These are phyloP conservation scores for Ramularia endophylla DNA, from an alignment of 2,329 filamentous ascomycete genomes.

Conservation along the genomic window DNA sequence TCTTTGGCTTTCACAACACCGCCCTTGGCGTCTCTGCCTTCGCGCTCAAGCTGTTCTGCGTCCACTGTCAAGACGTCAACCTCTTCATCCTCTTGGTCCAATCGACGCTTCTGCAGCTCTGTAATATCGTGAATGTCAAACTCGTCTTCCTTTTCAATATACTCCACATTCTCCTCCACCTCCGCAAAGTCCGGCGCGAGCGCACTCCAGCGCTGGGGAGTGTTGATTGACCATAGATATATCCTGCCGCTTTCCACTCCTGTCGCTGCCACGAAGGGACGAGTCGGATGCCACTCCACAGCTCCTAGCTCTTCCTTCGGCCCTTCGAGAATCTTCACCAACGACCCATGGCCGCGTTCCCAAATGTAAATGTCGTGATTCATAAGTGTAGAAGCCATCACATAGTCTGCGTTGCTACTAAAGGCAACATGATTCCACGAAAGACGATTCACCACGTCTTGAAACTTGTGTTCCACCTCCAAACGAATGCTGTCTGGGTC, in stretches of 20 bases:
- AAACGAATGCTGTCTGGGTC: constrained; percentile 82
- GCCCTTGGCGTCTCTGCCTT: constrained; percentile 35
- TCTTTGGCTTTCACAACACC: constrained; percentile 50
- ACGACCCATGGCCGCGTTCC: constrained; percentile 87
- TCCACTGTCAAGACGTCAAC: constrained; percentile 83
- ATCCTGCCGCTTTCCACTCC: constrained; percentile 89
- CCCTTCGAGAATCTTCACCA: constrained; percentile 95
- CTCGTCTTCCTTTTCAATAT: constrained; percentile 91
- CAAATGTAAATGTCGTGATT: constrained; percentile 99
- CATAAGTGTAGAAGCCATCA: constrained; percentile 94
- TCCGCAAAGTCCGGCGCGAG: constrained; percentile 95
- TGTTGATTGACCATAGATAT: constrained; percentile 93
- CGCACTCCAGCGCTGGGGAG: constrained; percentile 94
- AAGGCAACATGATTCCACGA: constrained; percentile 98
- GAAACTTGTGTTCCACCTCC: constrained; percentile 94
- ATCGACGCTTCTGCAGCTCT: constrained; percentile 82
- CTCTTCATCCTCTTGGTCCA: constrained; percentile 89
- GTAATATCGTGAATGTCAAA: constrained; percentile 97
- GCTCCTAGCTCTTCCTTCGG: constrained; percentile 94
- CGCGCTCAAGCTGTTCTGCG: constrained; percentile 41
- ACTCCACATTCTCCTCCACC: constrained; percentile 97
- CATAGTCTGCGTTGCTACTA: constrained; percentile 88
- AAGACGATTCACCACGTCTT: constrained; percentile 90
- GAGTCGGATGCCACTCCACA: constrained; percentile 93
- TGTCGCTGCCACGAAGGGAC: constrained; percentile 81